phyloP scores from a whole-genome alignment of 106 monocot species.

The Allium sativum region DNA sequence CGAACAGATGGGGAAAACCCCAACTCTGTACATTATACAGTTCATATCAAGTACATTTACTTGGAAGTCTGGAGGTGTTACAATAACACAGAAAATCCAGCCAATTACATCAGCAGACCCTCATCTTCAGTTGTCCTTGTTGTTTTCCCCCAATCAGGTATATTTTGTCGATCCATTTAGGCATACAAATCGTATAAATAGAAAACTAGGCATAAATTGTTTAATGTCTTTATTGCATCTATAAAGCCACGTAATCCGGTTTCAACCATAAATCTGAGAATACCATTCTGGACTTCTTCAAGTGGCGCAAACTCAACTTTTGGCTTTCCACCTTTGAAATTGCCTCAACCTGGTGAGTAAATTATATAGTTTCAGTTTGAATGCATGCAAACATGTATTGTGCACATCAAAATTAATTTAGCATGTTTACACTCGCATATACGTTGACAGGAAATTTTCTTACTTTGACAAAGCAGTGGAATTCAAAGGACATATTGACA shows the following conservation, averaged over 20 bases:
- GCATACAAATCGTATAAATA: background rate
- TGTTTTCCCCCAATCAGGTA: constrained; percentile 45
- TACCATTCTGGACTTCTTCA: constrained; percentile 59
- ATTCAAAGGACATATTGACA: constrained; percentile 41
- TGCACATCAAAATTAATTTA: too few relatives aligned
- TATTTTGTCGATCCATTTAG: background rate
- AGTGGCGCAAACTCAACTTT: constrained; percentile 33
- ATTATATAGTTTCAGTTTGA: background rate
- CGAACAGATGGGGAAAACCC: constrained; percentile 46
- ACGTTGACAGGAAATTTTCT: constrained; percentile 59
- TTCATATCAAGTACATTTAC: constrained; percentile 60
- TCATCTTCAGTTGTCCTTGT: constrained; percentile 32
- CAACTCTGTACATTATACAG: constrained; percentile 55
- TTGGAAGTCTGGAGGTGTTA: constrained; percentile 53
- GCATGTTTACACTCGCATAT: background rate
- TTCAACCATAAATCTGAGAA: constrained; percentile 49
- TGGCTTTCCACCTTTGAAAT: constrained; percentile 25
- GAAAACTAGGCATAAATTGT: background rate
- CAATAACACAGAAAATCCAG: constrained; percentile 30
- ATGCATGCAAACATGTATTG: too few relatives aligned
- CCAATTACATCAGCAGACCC: constrained; percentile 34
- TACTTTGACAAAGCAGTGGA: constrained; percentile 54
- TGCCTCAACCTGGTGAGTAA: constrained; percentile 29
- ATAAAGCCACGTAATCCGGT: constrained; percentile 18
- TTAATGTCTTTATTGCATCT: background rate